These are phyloP conservation scores for Conticribra weissflogii DNA, from an alignment of 108 stramenopile genomes.

Conservation along the genomic window DNA sequence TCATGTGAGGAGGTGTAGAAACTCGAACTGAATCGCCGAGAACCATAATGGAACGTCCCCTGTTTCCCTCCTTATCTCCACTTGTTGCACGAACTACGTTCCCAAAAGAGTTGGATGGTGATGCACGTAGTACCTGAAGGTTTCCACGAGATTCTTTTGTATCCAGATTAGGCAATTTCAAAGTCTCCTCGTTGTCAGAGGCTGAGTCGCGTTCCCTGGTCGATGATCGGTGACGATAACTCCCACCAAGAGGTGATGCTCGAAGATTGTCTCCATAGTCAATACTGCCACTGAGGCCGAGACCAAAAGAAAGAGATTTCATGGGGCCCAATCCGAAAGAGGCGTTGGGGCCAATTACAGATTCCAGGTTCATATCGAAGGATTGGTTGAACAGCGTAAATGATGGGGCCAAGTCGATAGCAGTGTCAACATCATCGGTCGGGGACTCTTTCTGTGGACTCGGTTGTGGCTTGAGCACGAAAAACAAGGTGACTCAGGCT, in stretches of 20 bases:
- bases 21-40: conserved; percentile 25
- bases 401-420: conserved; percentile 72
- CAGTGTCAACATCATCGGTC: conserved; percentile 9
- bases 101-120: conserved; percentile 39
- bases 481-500: too few species aligned
- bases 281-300: conserved; percentile 28
- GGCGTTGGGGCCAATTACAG: conserved; percentile 59
- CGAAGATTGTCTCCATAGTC: conserved; percentile 24
- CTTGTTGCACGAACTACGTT: conserved; percentile 7
- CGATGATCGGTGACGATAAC: neutral
- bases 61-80: neutral
- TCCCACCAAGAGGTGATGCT: conserved; percentile 8
- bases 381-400: conserved; percentile 84
- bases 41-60: conserved; percentile 12
- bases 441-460: conserved; percentile 55
- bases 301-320: conserved; percentile 64
- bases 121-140: conserved; percentile 34
- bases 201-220: too few species aligned
- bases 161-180: neutral
- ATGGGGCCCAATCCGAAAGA: conserved; percentile 55
- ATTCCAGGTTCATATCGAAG: conserved; percentile 77
- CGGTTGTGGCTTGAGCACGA: conserved; percentile 48
- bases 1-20: neutral
- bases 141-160: conserved; percentile 7
- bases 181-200: neutral